Evolutionary conservation across 371 early-diverging fungal genomes (phyloP).

Genomic region (Fennellomyces sp.): DNA sequence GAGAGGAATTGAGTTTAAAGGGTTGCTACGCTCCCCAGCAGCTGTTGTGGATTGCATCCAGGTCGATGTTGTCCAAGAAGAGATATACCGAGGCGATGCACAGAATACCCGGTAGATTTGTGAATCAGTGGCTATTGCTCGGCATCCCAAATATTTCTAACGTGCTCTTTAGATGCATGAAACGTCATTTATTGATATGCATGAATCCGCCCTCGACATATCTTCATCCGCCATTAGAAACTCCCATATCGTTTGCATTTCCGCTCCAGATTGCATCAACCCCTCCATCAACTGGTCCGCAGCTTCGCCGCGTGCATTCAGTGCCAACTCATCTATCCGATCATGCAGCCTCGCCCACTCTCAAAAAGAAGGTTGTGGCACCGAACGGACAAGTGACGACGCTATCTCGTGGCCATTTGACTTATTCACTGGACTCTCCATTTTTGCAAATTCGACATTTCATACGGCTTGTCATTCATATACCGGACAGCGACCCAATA

Average conservation of each 20-base stretch:
- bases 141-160: neutral
- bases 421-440: constrained; percentile 34
- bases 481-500: constrained; percentile 9
- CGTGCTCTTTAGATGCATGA: neutral
- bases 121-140: too few species aligned
- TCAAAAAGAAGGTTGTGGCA: neutral
- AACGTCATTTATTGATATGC: constrained; percentile 23
- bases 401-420: constrained; percentile 9
- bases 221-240: constrained; percentile 31
- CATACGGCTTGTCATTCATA: constrained; percentile 20
- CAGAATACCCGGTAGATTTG: neutral
- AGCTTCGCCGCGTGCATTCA: neutral
- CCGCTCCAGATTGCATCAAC: constrained; percentile 5
- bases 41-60: constrained; percentile 17
- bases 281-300: neutral
- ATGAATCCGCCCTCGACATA: constrained; percentile 26
- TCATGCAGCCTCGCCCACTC: neutral
- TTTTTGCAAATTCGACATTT: constrained; percentile 29
- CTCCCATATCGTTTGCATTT: constrained; percentile 31
- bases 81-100: constrained; percentile 17
- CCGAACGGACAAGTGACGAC: neutral
- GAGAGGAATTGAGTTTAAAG: constrained; percentile 24
- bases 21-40: constrained; percentile 9
- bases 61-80: constrained; percentile 37
- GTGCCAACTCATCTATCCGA: neutral